Evolutionary conservation across 305 asterid species (phyloP).

Genomic region (Fraxinus ornus): DNA sequence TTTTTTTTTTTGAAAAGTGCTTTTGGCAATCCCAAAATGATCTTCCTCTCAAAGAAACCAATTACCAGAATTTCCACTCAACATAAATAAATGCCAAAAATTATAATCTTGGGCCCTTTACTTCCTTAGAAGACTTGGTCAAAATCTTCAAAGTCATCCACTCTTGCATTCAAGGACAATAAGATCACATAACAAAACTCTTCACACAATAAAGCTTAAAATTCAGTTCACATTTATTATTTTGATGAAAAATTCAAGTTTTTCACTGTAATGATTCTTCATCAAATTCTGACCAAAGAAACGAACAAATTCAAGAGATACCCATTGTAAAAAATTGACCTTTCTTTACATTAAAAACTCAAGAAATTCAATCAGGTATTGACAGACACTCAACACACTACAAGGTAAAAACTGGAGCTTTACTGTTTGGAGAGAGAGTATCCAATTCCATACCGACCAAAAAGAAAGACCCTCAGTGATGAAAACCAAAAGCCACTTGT

Average conservation of each 20-base stretch:
- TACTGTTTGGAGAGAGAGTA: conserved; percentile 18
- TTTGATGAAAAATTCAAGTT: neutral
- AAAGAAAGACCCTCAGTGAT: conserved; percentile 41
- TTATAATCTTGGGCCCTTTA: neutral
- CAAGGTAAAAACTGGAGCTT: neutral
- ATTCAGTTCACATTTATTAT: neutral
- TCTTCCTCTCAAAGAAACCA: conserved; percentile 19
- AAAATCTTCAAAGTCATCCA: conserved; percentile 8
- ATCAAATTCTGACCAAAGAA: neutral
- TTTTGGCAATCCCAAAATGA: conserved; percentile 17
- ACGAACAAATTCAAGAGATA: neutral
- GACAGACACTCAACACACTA: neutral
- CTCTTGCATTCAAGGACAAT: neutral
- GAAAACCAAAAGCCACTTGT: conserved; percentile 55
- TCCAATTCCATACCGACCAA: conserved; percentile 58
- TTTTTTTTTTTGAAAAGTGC: conserved; percentile 8
- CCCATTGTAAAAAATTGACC: neutral
- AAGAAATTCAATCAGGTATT: neutral
- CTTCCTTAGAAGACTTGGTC: conserved; percentile 13
- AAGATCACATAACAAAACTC: neutral
- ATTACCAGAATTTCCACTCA: conserved; percentile 5
- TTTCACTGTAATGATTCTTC: neutral
- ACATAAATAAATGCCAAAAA: neutral
- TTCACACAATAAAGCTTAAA: conserved; percentile 5
- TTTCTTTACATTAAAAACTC: neutral